Conservation (phyloP, 2,329 filamentous ascomycete species). For the Aspergillus terreus region DNA sequence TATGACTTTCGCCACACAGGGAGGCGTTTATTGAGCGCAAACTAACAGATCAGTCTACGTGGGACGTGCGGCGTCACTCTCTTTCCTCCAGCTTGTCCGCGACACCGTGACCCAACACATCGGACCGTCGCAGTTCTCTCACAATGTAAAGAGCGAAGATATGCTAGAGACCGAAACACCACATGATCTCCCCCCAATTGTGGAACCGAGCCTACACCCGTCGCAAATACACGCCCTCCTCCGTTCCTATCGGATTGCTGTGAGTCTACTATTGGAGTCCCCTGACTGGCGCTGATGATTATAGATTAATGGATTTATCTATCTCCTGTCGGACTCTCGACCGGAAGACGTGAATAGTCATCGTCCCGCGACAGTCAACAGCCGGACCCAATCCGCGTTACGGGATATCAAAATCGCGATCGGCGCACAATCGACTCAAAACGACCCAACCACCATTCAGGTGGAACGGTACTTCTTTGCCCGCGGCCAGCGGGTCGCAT, state of each 20-base stretch:
- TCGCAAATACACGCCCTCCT: slow-evolving; percentile 33
- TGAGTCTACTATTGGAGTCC: slow-evolving; percentile 6
- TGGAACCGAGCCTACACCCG: slow-evolving; percentile 27
- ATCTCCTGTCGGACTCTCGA: slow-evolving; percentile 22
- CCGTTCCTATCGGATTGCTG: slow-evolving; percentile 26
- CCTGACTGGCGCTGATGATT: background rate
- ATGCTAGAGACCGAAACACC: slow-evolving; percentile 51
- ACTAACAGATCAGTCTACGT: slow-evolving; percentile 23
- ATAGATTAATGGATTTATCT: slow-evolving; percentile 42
- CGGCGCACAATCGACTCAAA: slow-evolving; percentile 47
- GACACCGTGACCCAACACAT: slow-evolving; percentile 48
- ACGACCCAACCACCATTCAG: slow-evolving; percentile 25
- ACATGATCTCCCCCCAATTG: slow-evolving; percentile 29
- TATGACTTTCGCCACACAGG: slow-evolving; percentile 15
- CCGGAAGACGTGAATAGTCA: slow-evolving; percentile 17
- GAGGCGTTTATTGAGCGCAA: background rate
- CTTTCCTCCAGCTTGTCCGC: slow-evolving; percentile 54
- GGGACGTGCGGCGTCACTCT: slow-evolving; percentile 41
- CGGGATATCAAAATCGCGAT: slow-evolving; percentile 50
- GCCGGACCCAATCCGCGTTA: slow-evolving; percentile 26
- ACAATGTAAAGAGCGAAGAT: slow-evolving; percentile 48
- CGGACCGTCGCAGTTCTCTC: slow-evolving; percentile 53
- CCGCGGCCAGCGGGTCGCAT: slow-evolving; percentile 46
- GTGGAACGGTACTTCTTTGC: slow-evolving; percentile 44
- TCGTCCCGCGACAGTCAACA: slow-evolving; percentile 9